Evolutionary conservation across 2,329 filamentous ascomycete genomes (phyloP), one percentile per base, ranked within the genome.

Genomic region (Aspergillus ochraceoroseus): DNA sequence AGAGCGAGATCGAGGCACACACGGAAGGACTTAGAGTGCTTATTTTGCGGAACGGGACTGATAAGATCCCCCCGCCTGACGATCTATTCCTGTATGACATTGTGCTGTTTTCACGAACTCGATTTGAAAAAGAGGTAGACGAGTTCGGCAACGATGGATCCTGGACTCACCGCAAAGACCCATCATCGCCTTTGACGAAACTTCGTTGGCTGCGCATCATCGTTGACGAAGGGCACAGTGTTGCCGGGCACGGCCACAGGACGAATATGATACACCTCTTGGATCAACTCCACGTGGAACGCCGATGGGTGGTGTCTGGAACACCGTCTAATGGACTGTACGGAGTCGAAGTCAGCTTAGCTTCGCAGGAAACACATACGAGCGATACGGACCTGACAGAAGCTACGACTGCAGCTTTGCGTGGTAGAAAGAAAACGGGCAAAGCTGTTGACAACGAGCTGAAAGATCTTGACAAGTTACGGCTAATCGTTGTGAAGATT

Each of bases 191-290:
- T 0, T 64, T 95, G 12, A 79, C 79, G 26, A 65, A 77, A 5
- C 64, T 95, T 3, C 87, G 87, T 52, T 95, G 90, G 75, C 82
- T 95, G 54, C 76, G 90, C 1, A 82, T 94, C 32, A 89, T 96
- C 31, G 83, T 94, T 12, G 90, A 96, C 49, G 90, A 95, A 70
- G 90, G 90, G 0, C 88, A 95, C 59, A 84, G 77, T 44, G 81
- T 95, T 43, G 86, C 87, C 0, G 83, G 85, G 25, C 77, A 76
- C 4, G 68, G 70, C 7, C 70, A 70, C 36, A 78, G 72, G 51
- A 87, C 79, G 1, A 75, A 70, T 31, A 75, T 78, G 20, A 70
- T 76, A 4, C 59, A 72, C 11, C 68, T 81, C 6, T 66, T 79
- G 4, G 65, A 74, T 23, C 66, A 72, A 35, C 69, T 82, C 15